These are phyloP conservation scores for Aureobasidium lini DNA, from an alignment of 2,329 filamentous ascomycete genomes.

Conservation along the genomic window DNA sequence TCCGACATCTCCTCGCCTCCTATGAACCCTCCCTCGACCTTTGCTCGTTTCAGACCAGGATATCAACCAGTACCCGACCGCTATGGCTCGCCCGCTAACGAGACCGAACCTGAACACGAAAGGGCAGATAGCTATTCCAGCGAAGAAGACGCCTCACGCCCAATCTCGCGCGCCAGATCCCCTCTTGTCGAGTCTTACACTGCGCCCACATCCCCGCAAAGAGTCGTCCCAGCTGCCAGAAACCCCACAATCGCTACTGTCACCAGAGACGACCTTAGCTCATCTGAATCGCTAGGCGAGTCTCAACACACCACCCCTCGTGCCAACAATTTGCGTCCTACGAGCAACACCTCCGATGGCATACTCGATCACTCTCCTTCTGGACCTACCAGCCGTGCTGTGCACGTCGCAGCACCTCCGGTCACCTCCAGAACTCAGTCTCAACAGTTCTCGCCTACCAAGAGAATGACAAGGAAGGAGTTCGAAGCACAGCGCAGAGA, in stretches of 20 bases:
- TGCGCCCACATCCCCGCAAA: neutral
- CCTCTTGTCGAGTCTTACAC: neutral
- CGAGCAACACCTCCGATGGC: conserved; percentile 15
- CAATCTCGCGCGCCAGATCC: neutral
- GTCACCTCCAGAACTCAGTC: conserved; percentile 1
- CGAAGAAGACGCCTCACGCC: conserved; percentile 3
- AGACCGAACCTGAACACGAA: conserved; percentile 13
- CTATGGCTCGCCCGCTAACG: conserved; percentile 15
- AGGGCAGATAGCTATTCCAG: conserved; percentile 11
- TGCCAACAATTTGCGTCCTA: conserved; percentile 15
- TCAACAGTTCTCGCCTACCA: conserved; percentile 29
- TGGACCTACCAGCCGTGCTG: conserved; percentile 25
- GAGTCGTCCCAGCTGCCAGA: neutral
- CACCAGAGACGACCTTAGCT: conserved; percentile 5
- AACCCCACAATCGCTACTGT: neutral
- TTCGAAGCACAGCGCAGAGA: conserved; percentile 53
- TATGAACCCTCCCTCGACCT: conserved; percentile 10
- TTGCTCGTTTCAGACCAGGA: conserved; percentile 15
- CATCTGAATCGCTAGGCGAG: conserved; percentile 18
- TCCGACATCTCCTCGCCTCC: conserved; percentile 10
- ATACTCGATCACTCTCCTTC: conserved; percentile 27
- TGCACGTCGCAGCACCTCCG: conserved; percentile 18
- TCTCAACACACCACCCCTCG: conserved; percentile 22
- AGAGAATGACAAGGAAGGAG: conserved; percentile 84
- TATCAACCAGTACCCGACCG: conserved; percentile 16